Conservation (phyloP, 2,329 filamentous ascomycete genomes). For the Phialocephala sp. region DNA sequence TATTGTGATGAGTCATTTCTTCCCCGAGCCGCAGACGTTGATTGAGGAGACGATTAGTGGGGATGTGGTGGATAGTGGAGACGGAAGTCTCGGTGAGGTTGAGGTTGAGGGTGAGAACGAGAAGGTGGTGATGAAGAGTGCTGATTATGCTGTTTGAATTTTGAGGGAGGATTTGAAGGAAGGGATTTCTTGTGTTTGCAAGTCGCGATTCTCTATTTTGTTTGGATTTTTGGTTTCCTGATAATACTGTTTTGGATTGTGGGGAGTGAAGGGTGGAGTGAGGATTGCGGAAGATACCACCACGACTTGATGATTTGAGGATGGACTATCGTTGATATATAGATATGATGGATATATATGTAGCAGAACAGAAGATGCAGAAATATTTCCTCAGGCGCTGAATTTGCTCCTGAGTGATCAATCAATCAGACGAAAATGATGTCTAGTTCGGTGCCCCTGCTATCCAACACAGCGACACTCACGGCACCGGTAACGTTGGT, state of each 20-base stretch:
- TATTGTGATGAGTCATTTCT: conserved; percentile 41
- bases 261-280: not conserved
- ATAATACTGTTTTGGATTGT: not conserved
- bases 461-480: conserved; percentile 17
- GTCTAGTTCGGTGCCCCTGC: conserved; percentile 15
- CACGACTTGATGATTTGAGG: conserved; percentile 8
- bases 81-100: conserved; percentile 25
- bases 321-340: conserved; percentile 8
- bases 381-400: not conserved
- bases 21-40: conserved; percentile 42
- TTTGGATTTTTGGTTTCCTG: conserved; percentile 3
- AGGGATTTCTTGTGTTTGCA: not conserved
- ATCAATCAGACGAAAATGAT: conserved; percentile 17
- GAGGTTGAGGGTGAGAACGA: conserved; percentile 24
- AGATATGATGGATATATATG: conserved; percentile 1
- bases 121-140: conserved; percentile 27
- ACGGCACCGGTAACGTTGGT: conserved; percentile 22
- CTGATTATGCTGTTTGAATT: conserved; percentile 25
- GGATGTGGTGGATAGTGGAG: conserved; percentile 34
- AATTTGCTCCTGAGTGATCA: not conserved
- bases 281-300: conserved; percentile 10
- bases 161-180: not conserved
- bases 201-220: not conserved
- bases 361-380: conserved; percentile 5
- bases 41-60: conserved; percentile 42